A percentile compares a stretch with the other conserved stretches of the same genome.
Evolutionary conservation across 2,329 filamentous ascomycete genomes (phyloP).

Genomic region (Trichoderma arundinaceum): DNA sequence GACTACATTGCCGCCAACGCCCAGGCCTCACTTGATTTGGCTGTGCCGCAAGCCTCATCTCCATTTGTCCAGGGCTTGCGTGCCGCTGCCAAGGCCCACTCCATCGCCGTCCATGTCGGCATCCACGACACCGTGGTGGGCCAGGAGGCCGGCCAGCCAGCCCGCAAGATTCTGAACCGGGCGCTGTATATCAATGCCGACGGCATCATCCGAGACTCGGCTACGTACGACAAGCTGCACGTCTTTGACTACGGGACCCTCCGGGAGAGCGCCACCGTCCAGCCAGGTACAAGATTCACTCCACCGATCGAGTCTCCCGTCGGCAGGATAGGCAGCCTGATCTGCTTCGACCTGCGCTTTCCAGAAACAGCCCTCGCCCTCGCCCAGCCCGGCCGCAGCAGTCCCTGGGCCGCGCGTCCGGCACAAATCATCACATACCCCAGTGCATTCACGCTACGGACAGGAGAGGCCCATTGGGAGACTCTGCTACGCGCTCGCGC

Average conservation of each 20-base stretch:
- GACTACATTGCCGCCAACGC: slow-evolving; percentile 82
- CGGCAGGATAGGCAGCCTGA: slow-evolving; percentile 77
- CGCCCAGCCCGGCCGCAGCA: slow-evolving; percentile 49
- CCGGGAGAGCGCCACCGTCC: slow-evolving; percentile 63
- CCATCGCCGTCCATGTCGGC: slow-evolving; percentile 80
- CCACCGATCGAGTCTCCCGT: slow-evolving; percentile 74
- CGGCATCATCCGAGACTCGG: slow-evolving; percentile 50
- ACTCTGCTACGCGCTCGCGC: slow-evolving; percentile 77
- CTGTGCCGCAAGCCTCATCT: slow-evolving; percentile 66
- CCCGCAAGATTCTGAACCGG: slow-evolving; percentile 55
- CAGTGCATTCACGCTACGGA: slow-evolving; percentile 87
- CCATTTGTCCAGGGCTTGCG: slow-evolving; percentile 79
- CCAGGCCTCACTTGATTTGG: slow-evolving; percentile 72
- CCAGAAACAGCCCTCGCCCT: slow-evolving; percentile 75
- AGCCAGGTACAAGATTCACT: slow-evolving; percentile 67
- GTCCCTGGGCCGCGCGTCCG: slow-evolving; percentile 42
- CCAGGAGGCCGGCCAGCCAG: slow-evolving; percentile 25
- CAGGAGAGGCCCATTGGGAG: slow-evolving; percentile 87
- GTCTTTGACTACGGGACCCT: slow-evolving; percentile 74
- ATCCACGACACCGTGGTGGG: slow-evolving; percentile 71
- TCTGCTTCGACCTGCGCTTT: slow-evolving; percentile 92
- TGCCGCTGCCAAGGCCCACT: slow-evolving; percentile 66
- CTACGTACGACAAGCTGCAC: slow-evolving; percentile 83
- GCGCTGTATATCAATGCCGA: slow-evolving; percentile 57
- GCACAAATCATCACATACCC: slow-evolving; percentile 86